Evolutionary conservation across 805 yeast species (phyloP), one percentile per base, ranked within the genome.

Genomic region (Maudiozyma saulgeensis): DNA sequence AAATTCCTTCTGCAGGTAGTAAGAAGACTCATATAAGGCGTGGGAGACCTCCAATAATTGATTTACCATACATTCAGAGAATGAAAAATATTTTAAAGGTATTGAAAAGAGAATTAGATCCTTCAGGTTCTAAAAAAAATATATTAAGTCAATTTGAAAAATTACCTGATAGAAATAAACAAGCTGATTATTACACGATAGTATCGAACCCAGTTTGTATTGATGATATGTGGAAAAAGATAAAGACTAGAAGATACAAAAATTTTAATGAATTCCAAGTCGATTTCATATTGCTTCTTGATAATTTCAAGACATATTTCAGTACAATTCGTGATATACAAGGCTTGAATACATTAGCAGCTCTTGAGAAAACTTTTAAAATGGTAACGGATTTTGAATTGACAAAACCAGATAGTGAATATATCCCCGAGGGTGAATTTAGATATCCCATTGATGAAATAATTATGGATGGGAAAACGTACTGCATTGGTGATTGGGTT

Each of bases 401-500:
- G 66, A 77, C 77, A 49, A 86, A 82, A 65, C 93, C 95, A 2
- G 98, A 91, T 64, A 73, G 81, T 43, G 95, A 83, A 48, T 84
- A 82, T 57, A 71, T 80, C 56, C 72, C 79, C 3, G 72, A 72
- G 46, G 79, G 77, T 52, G 83, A 77, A 53, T 74, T 84, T 46
- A 81, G 90, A 54, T 76, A 81, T 54, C 96, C 96, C n/a, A 72
- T 88, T 50, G 95, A 90, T 62, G 77, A 79, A 46, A 76, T 87
- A 40, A 82, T 80, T 47, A 78, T 82, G 40, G 76, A 82, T 55
- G 93, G 89, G 2, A 81, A 80, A 55, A 72, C 73, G 5, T 93
- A 85, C 69, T 77, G 77, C 54, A 88, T 93, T 43, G 99, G 99
- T 54, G 96, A 90, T 66, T 93, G 98, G 98, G 87, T 91, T 15